Conservation (phyloP, 805 yeast genomes). For the Candida ulmi region DNA sequence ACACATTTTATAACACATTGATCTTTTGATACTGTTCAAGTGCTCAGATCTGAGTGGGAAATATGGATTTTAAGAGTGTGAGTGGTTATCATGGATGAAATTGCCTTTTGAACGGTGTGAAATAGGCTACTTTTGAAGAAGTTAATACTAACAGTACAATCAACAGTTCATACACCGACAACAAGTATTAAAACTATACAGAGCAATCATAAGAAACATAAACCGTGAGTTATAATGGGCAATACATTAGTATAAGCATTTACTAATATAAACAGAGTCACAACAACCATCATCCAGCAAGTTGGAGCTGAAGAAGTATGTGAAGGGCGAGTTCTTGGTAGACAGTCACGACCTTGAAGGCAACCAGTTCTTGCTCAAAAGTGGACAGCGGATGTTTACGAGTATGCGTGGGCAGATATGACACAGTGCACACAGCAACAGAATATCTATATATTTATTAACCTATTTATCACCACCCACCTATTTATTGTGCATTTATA, state of each 20-base stretch:
- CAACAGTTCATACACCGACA: constrained; percentile 14
- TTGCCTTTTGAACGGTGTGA: too few species aligned
- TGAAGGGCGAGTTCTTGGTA: not conserved
- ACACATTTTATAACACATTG: too few species aligned
- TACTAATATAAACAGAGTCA: not conserved
- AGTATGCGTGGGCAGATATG: not conserved
- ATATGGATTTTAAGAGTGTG: constrained; percentile 8
- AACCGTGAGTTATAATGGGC: constrained; percentile 6
- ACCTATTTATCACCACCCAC: too few species aligned
- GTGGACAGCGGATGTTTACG: not conserved
- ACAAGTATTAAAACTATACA: constrained; percentile 10
- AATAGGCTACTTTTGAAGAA: too few species aligned
- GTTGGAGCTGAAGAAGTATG: not conserved
- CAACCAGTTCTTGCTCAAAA: not conserved
- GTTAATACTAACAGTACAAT: not conserved
- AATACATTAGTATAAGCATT: not conserved
- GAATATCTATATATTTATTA: not conserved
- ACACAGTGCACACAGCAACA: not conserved
- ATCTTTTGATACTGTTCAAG: too few species aligned
- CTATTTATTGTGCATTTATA: too few species aligned
- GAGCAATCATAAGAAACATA: constrained; percentile 7
- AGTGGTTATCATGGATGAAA: too few species aligned
- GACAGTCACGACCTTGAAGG: not conserved
- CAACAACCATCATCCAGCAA: not conserved
- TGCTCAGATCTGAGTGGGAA: too few species aligned